phyloP scores from a whole-genome alignment of 345 rosid species.

The Angophora floribunda region DNA sequence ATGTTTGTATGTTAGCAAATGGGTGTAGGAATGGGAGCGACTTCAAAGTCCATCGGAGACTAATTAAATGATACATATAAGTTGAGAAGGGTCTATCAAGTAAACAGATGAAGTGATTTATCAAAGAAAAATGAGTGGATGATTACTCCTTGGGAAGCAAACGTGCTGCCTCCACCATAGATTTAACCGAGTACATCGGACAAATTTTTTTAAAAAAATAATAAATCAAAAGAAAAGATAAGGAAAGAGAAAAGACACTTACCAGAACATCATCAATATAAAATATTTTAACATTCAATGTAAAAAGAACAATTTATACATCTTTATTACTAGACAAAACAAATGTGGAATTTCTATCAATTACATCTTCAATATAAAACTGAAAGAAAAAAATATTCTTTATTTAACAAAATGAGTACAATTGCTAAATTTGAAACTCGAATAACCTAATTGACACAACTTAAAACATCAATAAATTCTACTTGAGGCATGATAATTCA shows the following conservation, averaged over 20 bases:
- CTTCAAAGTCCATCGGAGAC: not conserved
- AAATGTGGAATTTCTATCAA: not conserved
- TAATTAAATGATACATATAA: not conserved
- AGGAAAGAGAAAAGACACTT: not conserved
- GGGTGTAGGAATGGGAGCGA: not conserved
- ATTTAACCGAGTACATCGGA: not conserved
- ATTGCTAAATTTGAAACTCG: not conserved
- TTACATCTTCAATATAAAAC: not conserved
- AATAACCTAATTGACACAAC: not conserved
- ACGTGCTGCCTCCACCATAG: not conserved
- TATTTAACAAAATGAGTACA: not conserved
- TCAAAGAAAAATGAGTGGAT: not conserved
- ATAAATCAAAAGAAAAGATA: no score
- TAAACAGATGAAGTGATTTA: not conserved
- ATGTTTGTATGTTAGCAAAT: not conserved
- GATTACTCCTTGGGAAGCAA: not conserved
- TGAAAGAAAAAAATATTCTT: not conserved
- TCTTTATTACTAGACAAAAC: not conserved
- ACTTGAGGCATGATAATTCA: not conserved
- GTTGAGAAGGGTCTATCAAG: not conserved
- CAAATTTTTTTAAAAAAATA: not conserved
- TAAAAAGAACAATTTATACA: not conserved
- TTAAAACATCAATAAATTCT: not conserved
- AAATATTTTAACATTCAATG: not conserved
- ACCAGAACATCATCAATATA: not conserved